These are phyloP conservation scores for Penicillium brasilianum DNA, from an alignment of 2,329 filamentous ascomycete genomes.

Conservation along the genomic window DNA sequence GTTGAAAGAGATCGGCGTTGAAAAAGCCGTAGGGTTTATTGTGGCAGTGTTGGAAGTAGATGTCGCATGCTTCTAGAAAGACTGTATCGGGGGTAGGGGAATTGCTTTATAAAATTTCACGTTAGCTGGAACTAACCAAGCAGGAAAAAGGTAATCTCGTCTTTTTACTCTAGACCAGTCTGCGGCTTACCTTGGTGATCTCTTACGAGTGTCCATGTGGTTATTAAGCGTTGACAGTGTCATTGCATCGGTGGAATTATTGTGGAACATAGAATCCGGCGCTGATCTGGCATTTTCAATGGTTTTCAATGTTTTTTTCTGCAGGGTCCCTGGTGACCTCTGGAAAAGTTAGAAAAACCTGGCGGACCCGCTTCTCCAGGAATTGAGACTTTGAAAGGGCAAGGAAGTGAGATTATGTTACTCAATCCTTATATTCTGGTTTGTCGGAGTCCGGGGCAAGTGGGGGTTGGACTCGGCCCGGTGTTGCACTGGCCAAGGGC, in stretches of 20 bases:
- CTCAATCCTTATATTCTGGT: conserved; percentile 8
- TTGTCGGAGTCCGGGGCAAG: conserved; percentile 10
- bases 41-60: conserved; percentile 31
- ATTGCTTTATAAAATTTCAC: neutral
- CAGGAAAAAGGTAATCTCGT: neutral
- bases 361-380: conserved; percentile 3
- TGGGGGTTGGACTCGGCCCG: conserved; percentile 1
- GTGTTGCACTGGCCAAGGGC: neutral
- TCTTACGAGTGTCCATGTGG: neutral
- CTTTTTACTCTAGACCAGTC: neutral
- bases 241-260: neutral
- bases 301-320: neutral
- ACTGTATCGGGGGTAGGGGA: conserved; percentile 20
- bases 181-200: conserved; percentile 1
- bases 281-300: conserved; percentile 1
- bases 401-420: conserved; percentile 10
- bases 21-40: conserved; percentile 32
- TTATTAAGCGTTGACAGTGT: neutral
- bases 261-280: neutral
- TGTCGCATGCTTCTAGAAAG: conserved; percentile 29
- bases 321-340: neutral
- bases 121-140: neutral
- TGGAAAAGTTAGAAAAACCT: conserved; percentile 9
- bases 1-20: conserved; percentile 23
- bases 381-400: neutral